Evolutionary conservation across 106 monocot genomes (phyloP), one percentile per base, ranked within the genome.

Genomic region (Triglochin maritima): DNA sequence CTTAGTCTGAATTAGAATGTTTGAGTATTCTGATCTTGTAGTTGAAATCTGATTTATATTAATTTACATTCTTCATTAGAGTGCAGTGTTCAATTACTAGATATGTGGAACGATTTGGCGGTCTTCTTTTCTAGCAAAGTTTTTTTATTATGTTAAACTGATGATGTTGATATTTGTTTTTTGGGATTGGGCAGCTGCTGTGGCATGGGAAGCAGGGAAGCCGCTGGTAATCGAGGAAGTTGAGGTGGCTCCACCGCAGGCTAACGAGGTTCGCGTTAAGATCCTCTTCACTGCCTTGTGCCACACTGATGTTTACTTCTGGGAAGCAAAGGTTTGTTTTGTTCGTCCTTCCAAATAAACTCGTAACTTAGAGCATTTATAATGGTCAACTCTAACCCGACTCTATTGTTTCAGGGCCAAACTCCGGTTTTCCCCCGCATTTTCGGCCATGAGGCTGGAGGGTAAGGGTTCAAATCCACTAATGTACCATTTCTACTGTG

Each of bases 231-330:
- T 89, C 2, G 80, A 89, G 64, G 89, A 85, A 78, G 85, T 89
- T 14, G 85, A 89, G 71, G 89, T 89, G 64, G 89, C 85, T 17
- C 89, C 85, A 13, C 89, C 89, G 5, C 84, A 89, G 76, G 76
- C 71, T 11, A 70, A 72, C 63, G 88, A 89, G 75, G 88, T 85
- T 10, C 80, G 89, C 3, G 50, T 89, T 42, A 89, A 85, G 76
- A 85, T 89, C 67, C 75, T 85, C 51, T 89, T 57, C 65, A 85
- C 89, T 50, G 59, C 89, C 4, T 80, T 89, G 59, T 85, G 89
- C 77, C 85, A 85, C 80, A 89, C 82, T 48, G 89, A 89, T 79
- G 85, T 89, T 52, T 82, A 76, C 78, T 89, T 89, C 78, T 89
- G 89, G 89, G 85, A 89, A 71, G 85, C 85, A 29, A 89, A 89